phyloP scores from a whole-genome alignment of 805 yeast genomes.

The Yarrowia sp. region DNA sequence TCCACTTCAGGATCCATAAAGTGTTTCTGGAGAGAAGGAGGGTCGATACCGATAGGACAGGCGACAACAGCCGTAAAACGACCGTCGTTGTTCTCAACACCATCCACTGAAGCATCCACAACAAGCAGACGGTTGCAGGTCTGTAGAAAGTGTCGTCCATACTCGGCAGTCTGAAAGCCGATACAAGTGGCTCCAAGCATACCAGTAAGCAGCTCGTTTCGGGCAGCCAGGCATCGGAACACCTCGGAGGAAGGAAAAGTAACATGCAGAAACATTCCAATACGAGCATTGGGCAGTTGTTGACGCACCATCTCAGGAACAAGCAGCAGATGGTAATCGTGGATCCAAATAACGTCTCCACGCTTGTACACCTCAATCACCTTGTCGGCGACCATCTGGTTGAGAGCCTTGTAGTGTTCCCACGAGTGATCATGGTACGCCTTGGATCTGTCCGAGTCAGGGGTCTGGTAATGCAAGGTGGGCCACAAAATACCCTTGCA shows the following conservation, averaged over 20 bases:
- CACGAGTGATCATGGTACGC: conserved; percentile 96
- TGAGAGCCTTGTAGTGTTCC: conserved; percentile 74
- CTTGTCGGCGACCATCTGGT: conserved; percentile 75
- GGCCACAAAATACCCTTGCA: conserved; percentile 98
- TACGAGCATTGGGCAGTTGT: conserved; percentile 73
- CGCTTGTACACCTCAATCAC: conserved; percentile 64
- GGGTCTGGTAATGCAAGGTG: conserved; percentile 87
- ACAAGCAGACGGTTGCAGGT: conserved; percentile 80
- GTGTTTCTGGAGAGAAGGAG: conserved; percentile 48
- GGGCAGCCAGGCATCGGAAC: conserved; percentile 87
- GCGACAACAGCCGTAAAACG: conserved; percentile 40
- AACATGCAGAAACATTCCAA: conserved; percentile 89
- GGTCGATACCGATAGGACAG: conserved; percentile 45
- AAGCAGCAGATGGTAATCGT: conserved; percentile 86
- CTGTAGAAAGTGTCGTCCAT: conserved; percentile 89
- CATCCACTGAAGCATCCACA: conserved; percentile 83
- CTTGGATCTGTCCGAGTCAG: conserved; percentile 89
- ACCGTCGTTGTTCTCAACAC: conserved; percentile 58
- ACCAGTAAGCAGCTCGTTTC: conserved; percentile 73
- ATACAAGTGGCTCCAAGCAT: conserved; percentile 85
- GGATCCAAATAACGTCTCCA: conserved; percentile 86
- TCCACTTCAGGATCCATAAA: conserved; percentile 44
- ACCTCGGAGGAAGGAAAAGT: conserved; percentile 96
- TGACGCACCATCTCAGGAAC: conserved; percentile 82
- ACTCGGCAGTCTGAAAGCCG: conserved; percentile 89